These are phyloP conservation scores for Pichia occidentalis DNA, from an alignment of 805 yeast species.

Conservation along the genomic window DNA sequence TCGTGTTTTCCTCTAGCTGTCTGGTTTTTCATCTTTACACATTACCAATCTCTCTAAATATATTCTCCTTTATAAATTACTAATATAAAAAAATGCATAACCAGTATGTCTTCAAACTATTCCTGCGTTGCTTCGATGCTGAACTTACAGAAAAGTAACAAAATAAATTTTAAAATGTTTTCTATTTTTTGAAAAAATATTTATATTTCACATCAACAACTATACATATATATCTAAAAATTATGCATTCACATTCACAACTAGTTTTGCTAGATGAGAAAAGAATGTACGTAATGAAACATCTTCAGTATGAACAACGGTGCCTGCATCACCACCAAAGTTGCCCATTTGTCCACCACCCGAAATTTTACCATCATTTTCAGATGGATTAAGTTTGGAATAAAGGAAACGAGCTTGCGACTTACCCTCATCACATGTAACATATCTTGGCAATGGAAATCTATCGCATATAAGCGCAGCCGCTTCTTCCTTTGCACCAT, in stretches of 20 bases:
- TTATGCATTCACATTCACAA: constrained; percentile 43
- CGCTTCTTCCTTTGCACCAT: constrained; percentile 88
- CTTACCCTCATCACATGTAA: constrained; percentile 97
- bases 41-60: too few relatives aligned
- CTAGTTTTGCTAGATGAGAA: constrained; percentile 88
- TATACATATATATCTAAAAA: too few relatives aligned
- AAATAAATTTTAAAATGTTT: too few relatives aligned
- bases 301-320: constrained; percentile 93
- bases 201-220: too few relatives aligned
- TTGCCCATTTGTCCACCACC: constrained; percentile 44
- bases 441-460: constrained; percentile 95
- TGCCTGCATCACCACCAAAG: constrained; percentile 39
- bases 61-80: too few relatives aligned
- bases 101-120: too few relatives aligned
- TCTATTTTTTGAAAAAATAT: too few relatives aligned
- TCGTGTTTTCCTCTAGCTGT: too few relatives aligned
- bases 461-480: constrained; percentile 86
- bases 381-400: constrained; percentile 92
- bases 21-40: too few relatives aligned
- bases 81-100: too few relatives aligned
- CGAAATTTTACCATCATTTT: constrained; percentile 40
- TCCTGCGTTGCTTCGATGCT: too few relatives aligned
- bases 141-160: too few relatives aligned
- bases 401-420: constrained; percentile 96
- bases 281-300: constrained; percentile 91